Percentiles rank a stretch among this genome's conserved stretches.
Evolutionary conservation across 2,329 filamentous ascomycete species (phyloP).

Genomic region (Spiromastix sp.): DNA sequence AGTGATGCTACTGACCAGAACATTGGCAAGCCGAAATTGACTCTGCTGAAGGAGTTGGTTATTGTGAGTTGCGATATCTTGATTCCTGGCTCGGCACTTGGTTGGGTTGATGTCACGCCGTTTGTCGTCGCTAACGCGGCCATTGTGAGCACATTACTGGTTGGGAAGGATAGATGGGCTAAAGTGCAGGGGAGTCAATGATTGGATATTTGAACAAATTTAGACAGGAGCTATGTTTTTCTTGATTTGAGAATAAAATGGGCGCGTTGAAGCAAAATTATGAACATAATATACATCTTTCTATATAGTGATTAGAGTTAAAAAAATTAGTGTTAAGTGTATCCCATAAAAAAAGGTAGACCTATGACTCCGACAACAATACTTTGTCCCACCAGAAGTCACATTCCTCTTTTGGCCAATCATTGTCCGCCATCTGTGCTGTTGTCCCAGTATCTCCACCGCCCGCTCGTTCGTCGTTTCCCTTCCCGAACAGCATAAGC

Average conservation of each 20-base stretch:
- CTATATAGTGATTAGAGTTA: too few species aligned
- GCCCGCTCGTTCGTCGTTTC: conserved; percentile 40
- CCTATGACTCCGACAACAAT: conserved; percentile 12
- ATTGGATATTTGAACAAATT: too few species aligned
- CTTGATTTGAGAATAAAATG: too few species aligned
- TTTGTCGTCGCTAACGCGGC: conserved; percentile 49
- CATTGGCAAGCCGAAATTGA: background rate
- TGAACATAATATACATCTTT: too few species aligned
- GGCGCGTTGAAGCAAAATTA: too few species aligned
- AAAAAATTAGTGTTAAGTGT: too few species aligned
- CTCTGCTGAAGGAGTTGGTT: conserved; percentile 39
- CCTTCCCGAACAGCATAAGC: conserved; percentile 38
- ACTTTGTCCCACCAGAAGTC: conserved; percentile 35
- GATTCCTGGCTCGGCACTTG: conserved; percentile 49
- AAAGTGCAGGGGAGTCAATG: conserved; percentile 6
- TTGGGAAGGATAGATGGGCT: conserved; percentile 51
- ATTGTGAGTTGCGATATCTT: conserved; percentile 53
- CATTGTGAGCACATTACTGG: conserved; percentile 52
- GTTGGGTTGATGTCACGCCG: conserved; percentile 47
- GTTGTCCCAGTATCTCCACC: conserved; percentile 27
- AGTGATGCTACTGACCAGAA: background rate
- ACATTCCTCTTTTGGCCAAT: conserved; percentile 35
- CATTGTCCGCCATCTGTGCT: conserved; percentile 31
- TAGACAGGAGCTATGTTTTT: too few species aligned
- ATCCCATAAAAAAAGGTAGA: too few species aligned